phyloP scores from a whole-genome alignment of 2,329 filamentous ascomycete genomes.

The Biscogniauxia mediterranea region DNA sequence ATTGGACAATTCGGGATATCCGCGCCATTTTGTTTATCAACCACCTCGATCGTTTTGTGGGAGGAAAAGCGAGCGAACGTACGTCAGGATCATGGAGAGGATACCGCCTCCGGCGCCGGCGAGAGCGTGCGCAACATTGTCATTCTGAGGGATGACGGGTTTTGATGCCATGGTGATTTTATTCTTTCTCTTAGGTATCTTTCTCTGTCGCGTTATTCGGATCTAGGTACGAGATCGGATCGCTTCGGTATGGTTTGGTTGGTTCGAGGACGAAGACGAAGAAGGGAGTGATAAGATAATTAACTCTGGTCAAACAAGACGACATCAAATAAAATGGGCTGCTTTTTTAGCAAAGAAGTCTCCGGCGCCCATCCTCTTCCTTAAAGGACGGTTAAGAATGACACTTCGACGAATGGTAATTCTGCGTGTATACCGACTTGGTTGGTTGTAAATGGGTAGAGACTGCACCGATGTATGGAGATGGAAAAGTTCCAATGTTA shows the following conservation, averaged over 20 bases:
- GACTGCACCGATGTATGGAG: no score
- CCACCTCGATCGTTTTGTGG: neutral
- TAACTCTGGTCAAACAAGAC: no score
- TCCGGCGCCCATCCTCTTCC: neutral
- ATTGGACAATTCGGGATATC: neutral
- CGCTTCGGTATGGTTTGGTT: no score
- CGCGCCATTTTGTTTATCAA: neutral
- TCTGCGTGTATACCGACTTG: neutral
- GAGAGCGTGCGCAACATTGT: slow-evolving; percentile 95
- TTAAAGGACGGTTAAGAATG: neutral
- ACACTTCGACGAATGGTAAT: neutral
- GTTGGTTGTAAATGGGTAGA: neutral
- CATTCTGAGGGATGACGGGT: slow-evolving; percentile 75
- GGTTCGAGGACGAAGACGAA: no score
- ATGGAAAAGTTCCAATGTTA: neutral
- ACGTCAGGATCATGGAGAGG: slow-evolving; percentile 94
- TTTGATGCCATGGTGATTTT: slow-evolving; percentile 40
- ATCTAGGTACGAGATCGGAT: neutral
- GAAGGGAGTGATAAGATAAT: no score
- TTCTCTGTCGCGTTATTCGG: no score
- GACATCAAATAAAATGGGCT: no score
- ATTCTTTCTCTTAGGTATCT: neutral
- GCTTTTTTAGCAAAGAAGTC: no score
- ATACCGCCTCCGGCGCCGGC: slow-evolving; percentile 92
- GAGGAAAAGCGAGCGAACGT: slow-evolving; percentile 26